These are phyloP conservation scores for Cardamine chenopodiifolia DNA, from an alignment of 345 rosid species.

Conservation along the genomic window DNA sequence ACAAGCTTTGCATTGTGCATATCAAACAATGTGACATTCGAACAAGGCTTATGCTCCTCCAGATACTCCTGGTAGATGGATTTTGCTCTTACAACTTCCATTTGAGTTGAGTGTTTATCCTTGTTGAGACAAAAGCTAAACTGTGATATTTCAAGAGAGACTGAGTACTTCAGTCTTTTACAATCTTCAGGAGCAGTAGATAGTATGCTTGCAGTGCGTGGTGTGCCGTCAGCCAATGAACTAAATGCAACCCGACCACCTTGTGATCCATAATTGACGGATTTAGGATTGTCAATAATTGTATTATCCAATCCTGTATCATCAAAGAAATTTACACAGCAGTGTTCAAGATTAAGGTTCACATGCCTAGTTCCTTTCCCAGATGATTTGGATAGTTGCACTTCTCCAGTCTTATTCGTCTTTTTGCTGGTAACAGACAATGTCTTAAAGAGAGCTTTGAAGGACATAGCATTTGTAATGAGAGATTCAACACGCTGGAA, in stretches of 20 bases:
- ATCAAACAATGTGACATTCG: constrained; percentile 68
- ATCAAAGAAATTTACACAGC: constrained; percentile 69
- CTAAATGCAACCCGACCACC: constrained; percentile 79
- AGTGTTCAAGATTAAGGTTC: constrained; percentile 80
- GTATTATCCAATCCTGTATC: constrained; percentile 70
- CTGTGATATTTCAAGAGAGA: constrained; percentile 79
- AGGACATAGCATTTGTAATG: constrained; percentile 66
- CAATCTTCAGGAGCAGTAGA: constrained; percentile 58
- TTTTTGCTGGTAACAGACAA: constrained; percentile 57
- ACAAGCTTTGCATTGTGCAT: constrained; percentile 88
- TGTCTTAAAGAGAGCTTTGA: constrained; percentile 66
- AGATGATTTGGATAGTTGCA: constrained; percentile 58
- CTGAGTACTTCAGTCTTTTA: constrained; percentile 66
- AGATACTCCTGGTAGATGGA: constrained; percentile 76
- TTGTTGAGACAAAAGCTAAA: constrained; percentile 72
- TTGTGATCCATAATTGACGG: constrained; percentile 97
- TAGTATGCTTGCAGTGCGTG: constrained; percentile 68
- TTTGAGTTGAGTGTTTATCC: constrained; percentile 81
- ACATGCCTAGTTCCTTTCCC: constrained; percentile 82
- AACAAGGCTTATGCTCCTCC: constrained; percentile 58
- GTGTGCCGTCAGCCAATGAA: constrained; percentile 74
- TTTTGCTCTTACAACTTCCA: constrained; percentile 90
- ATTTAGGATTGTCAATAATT: constrained; percentile 81
- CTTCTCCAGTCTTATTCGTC: constrained; percentile 51
- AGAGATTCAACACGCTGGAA: constrained; percentile 81